Evolutionary conservation across 108 stramenopile species (phyloP).

Genomic region (Nitzschia sp.): DNA sequence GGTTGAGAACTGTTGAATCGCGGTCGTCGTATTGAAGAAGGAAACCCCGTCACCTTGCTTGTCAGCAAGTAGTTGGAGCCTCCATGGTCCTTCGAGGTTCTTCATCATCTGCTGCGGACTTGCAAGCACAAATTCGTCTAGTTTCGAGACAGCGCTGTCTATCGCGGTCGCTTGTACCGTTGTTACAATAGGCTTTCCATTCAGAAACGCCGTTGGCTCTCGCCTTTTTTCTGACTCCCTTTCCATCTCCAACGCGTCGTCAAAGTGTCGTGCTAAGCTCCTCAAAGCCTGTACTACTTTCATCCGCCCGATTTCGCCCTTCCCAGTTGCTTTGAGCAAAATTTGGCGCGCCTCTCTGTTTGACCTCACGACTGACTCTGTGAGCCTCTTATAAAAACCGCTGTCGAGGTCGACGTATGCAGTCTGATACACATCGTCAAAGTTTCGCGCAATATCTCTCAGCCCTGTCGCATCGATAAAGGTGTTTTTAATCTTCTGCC

Average conservation of each 20-base stretch:
- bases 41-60: slow-evolving; percentile 80
- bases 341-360: slow-evolving; percentile 86
- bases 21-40: slow-evolving; percentile 71
- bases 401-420: slow-evolving; percentile 78
- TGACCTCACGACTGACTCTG: slow-evolving; percentile 81
- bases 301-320: slow-evolving; percentile 59
- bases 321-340: slow-evolving; percentile 65
- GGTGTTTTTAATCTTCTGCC: slow-evolving; percentile 57
- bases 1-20: slow-evolving; percentile 64
- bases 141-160: slow-evolving; percentile 22
- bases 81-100: slow-evolving; percentile 76
- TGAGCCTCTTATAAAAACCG: slow-evolving; percentile 76
- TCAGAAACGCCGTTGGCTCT: slow-evolving; percentile 56
- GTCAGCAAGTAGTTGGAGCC: slow-evolving; percentile 80
- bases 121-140: slow-evolving; percentile 66
- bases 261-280: slow-evolving; percentile 64
- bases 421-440: slow-evolving; percentile 85
- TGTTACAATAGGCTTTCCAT: slow-evolving; percentile 49
- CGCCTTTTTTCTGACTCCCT: slow-evolving; percentile 7
- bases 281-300: slow-evolving; percentile 73
- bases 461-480: slow-evolving; percentile 88
- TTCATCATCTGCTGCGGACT: slow-evolving; percentile 59
- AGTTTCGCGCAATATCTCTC: slow-evolving; percentile 64
- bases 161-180: slow-evolving; percentile 26
- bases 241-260: slow-evolving; percentile 58